Evolutionary conservation across 106 monocot species (phyloP), one percentile per base, ranked within the genome.

Genomic region (Dendrobium catenatum): DNA sequence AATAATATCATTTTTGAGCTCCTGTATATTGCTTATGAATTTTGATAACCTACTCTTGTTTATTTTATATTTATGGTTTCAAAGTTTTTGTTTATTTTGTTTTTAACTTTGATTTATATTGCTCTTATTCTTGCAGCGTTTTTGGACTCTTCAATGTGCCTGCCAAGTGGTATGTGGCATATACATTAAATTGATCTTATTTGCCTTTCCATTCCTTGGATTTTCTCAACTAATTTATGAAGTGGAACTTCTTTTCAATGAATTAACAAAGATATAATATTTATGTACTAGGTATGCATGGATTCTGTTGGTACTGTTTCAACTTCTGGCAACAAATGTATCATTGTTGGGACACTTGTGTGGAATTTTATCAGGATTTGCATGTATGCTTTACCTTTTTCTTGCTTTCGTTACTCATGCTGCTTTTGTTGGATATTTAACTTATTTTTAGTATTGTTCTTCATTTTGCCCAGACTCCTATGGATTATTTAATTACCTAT

Each of bases 141-240:
- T 94, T 98, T 84, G 97, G 97, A 42, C 94, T 98, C 83, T 98
- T 98, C 89, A 94, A 91, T 79, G 92, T 98, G 77, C 93, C 97
- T 83, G 85, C 97, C 11, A 87, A 92, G 86, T 93, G 88, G 96
- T 96, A 92, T 42, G 51, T 19, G 33, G 74, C 11, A 47, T 74
- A 26, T 81, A 73, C 44, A 51, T 54, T 40, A 61, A 16, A 48
- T 87, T 55, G 80, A 82, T 43, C 72, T 64, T 24, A 46, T 8
- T 41, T 41, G 4, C 29, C 29, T 29, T 16, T 66, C 13, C 31
- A 24, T 41, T 76, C 54, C 16, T 80, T 24, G 26, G 55, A 24
- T 75, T 73, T 33, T 17, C 40, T 16, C 6, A 18, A 19, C 6
- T 40, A 56, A 81, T 41, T 48, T 46, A 80, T 79, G 31, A 42